A percentile compares a stretch with the other conserved stretches of the same genome.
phyloP scores from a whole-genome alignment of 768 basidiomycete species.

The Daedaleopsis nitida region DNA sequence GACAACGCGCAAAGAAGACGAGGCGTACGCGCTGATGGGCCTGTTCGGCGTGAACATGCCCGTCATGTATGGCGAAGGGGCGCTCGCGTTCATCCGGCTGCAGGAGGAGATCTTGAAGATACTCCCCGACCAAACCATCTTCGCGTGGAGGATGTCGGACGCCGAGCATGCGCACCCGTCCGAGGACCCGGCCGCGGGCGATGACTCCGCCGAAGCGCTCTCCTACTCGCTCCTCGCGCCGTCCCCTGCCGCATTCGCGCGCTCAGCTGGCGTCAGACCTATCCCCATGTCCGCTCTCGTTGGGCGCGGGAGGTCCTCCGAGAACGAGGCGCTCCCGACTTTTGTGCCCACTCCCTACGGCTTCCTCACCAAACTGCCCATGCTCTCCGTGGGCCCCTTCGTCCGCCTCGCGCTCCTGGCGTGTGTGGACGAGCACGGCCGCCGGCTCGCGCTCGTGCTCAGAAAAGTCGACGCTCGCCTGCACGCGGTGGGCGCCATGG shows the following conservation, averaged over 20 bases:
- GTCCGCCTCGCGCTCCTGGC: constrained; percentile 2
- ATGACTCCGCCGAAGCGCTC: constrained; percentile 5
- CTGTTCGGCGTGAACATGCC: constrained; percentile 16
- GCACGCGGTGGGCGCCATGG: no score
- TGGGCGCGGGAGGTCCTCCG: not conserved
- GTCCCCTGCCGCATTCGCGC: constrained; percentile 6
- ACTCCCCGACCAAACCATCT: constrained; percentile 10
- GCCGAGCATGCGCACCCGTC: not conserved
- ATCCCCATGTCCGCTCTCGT: not conserved
- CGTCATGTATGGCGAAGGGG: constrained; percentile 12
- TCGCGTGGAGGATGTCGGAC: constrained; percentile 9
- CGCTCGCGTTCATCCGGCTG: constrained; percentile 11
- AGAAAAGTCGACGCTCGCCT: no score
- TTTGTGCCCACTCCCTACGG: constrained; percentile 5
- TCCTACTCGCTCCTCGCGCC: constrained; percentile 11
- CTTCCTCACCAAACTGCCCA: constrained; percentile 4
- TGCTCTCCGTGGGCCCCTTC: not conserved
- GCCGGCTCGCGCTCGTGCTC: no score
- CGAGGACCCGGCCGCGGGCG: not conserved
- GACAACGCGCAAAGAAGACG: constrained; percentile 10
- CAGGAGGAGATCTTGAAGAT: constrained; percentile 12
- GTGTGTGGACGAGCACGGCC: not conserved
- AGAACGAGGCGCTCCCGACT: not conserved
- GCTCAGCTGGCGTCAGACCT: constrained; percentile 1
- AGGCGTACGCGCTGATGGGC: constrained; percentile 18